Percentiles rank a stretch among this genome's conserved stretches.
phyloP scores from a whole-genome alignment of 2,329 filamentous ascomycete genomes.

The Fulvia fulva region DNA sequence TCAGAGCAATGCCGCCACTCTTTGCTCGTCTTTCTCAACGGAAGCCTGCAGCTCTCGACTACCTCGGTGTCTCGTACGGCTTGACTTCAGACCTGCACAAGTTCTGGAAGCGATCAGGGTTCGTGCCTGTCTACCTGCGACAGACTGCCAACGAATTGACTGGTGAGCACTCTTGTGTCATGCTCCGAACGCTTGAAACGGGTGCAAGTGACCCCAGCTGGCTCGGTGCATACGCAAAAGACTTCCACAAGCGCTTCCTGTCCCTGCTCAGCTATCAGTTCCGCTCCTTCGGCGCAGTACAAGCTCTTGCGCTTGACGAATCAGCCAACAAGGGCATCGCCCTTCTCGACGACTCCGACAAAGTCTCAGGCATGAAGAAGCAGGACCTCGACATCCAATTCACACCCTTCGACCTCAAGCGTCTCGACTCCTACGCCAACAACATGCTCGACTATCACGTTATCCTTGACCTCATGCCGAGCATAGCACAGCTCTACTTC shows the following conservation, averaged over 20 bases:
- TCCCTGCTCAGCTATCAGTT: constrained; percentile 90
- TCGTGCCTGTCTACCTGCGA: constrained; percentile 85
- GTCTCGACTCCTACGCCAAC: constrained; percentile 90
- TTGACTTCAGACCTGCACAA: constrained; percentile 82
- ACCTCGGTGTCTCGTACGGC: constrained; percentile 92
- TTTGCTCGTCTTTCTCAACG: constrained; percentile 85
- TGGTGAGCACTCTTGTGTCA: constrained; percentile 95
- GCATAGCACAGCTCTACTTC: constrained; percentile 80
- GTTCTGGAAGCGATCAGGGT: constrained; percentile 90
- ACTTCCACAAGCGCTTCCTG: constrained; percentile 94
- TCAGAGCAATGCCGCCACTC: constrained; percentile 85
- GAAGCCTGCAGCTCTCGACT: constrained; percentile 76
- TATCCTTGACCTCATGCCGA: constrained; percentile 86
- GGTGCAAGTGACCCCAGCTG: constrained; percentile 67
- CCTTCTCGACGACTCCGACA: constrained; percentile 51
- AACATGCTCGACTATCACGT: constrained; percentile 98
- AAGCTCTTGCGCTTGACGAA: constrained; percentile 83
- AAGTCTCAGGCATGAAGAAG: constrained; percentile 61
- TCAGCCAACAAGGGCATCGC: constrained; percentile 71
- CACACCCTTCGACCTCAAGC: constrained; percentile 90
- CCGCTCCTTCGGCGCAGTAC: constrained; percentile 70
- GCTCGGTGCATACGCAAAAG: constrained; percentile 84
- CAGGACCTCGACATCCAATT: constrained; percentile 70
- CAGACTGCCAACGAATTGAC: constrained; percentile 96
- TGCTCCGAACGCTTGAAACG: constrained; percentile 72